Percentiles rank a stretch among this genome's conserved stretches.
Evolutionary conservation across 192 early-diverging fungal species (phyloP).

Genomic region (Funneliformis geosporum): DNA sequence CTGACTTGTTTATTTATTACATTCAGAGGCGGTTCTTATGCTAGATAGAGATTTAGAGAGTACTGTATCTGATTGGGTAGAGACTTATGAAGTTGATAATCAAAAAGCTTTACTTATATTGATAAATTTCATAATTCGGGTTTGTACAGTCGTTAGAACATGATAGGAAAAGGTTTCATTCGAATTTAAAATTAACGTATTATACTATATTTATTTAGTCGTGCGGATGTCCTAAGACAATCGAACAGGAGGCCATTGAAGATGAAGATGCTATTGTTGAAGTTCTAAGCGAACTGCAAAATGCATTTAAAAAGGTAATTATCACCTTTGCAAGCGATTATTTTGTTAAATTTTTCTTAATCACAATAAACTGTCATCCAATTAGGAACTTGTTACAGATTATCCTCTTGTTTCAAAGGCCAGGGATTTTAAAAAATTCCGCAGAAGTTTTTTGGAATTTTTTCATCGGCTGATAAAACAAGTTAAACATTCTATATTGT

Average conservation of each 20-base stretch:
- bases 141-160: constrained; percentile 35
- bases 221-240: constrained; percentile 54
- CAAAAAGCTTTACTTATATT: constrained; percentile 63
- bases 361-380: not conserved
- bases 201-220: constrained; percentile 41
- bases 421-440: constrained; percentile 65
- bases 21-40: constrained; percentile 47
- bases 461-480: constrained; percentile 57
- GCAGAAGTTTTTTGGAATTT: constrained; percentile 70
- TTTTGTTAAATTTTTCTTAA: not conserved
- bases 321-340: not conserved
- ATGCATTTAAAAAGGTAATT: constrained; percentile 58
- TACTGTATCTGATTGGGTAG: constrained; percentile 72
- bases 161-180: constrained; percentile 9
- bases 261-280: constrained; percentile 60
- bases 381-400: constrained; percentile 52
- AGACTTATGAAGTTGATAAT: constrained; percentile 54
- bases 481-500: constrained; percentile 62
- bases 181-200: not conserved
- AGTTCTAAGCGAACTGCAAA: constrained; percentile 60
- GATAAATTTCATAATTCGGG: constrained; percentile 72
- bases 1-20: not conserved
- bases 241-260: constrained; percentile 47
- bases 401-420: constrained; percentile 80
- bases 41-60: constrained; percentile 58